phyloP scores from a whole-genome alignment of 495 filamentous ascomycete genomes.

The Aspergillus baeticus region DNA sequence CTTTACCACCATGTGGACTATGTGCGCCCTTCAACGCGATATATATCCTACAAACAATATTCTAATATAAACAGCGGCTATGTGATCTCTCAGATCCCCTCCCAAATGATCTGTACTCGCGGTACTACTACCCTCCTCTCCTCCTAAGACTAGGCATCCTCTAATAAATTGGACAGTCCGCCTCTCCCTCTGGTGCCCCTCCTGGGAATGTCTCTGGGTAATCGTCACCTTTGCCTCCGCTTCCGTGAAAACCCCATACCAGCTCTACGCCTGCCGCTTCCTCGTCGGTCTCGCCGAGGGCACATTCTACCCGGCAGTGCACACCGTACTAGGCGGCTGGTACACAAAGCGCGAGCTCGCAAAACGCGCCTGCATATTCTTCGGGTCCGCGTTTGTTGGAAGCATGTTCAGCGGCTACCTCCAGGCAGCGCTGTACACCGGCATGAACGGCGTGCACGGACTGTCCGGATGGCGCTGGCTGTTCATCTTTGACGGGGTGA shows the following conservation, averaged over 20 bases:
- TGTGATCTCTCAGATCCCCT: neutral
- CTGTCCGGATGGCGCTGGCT: slow-evolving; percentile 52
- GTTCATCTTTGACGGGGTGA: slow-evolving; percentile 48
- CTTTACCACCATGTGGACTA: neutral
- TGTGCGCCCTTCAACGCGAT: neutral
- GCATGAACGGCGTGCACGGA: slow-evolving; percentile 37
- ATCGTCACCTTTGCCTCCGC: neutral
- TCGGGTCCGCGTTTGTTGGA: neutral
- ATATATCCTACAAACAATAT: neutral
- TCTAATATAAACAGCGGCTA: neutral
- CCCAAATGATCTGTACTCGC: neutral
- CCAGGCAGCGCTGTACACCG: neutral
- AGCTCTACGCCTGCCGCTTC: slow-evolving; percentile 7
- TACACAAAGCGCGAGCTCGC: neutral
- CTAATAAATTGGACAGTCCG: neutral
- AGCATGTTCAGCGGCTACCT: neutral
- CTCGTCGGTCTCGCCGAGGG: slow-evolving; percentile 4
- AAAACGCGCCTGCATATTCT: neutral
- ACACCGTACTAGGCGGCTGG: neutral
- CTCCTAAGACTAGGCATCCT: neutral
- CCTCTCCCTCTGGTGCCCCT: neutral
- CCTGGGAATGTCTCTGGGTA: neutral
- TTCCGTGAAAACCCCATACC: slow-evolving; percentile 2
- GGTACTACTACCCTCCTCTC: neutral
- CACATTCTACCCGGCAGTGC: neutral